A percentile compares a stretch with the other conserved stretches of the same genome.
Evolutionary conservation across 805 yeast species (phyloP).

Genomic region (Torulaspora quercuum): DNA sequence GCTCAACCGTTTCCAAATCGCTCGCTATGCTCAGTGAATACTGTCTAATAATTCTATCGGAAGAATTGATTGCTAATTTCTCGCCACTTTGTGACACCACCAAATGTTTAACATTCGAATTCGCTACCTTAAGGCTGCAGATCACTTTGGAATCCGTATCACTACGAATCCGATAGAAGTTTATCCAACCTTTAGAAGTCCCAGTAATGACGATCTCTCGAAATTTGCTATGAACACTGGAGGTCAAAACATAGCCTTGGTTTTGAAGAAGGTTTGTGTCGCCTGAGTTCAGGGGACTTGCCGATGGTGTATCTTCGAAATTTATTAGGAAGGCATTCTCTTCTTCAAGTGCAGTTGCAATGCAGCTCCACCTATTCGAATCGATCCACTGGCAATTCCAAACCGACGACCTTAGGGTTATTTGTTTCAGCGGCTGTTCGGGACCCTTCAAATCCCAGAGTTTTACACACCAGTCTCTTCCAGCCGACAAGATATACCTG

Average conservation of each 20-base stretch:
- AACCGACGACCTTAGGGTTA: constrained; percentile 63
- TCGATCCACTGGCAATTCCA: constrained; percentile 49
- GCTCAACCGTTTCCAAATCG: constrained; percentile 36
- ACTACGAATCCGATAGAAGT: constrained; percentile 39
- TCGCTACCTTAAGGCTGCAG: constrained; percentile 54
- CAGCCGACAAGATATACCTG: constrained; percentile 60
- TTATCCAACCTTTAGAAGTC: constrained; percentile 75
- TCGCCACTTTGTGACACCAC: constrained; percentile 55
- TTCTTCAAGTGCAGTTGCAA: constrained; percentile 65
- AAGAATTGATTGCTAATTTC: constrained; percentile 67
- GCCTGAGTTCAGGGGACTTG: constrained; percentile 3
- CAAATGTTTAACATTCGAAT: constrained; percentile 67
- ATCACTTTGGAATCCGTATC: constrained; percentile 35
- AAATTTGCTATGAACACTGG: constrained; percentile 33
- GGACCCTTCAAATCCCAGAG: constrained; percentile 67
- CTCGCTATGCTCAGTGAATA: constrained; percentile 19
- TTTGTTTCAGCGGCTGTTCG: constrained; percentile 41
- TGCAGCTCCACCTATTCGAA: constrained; percentile 39
- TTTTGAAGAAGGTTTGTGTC: constrained; percentile 1
- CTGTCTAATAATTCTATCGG: constrained; percentile 73
- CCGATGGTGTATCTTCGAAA: constrained; percentile 13
- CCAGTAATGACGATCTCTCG: constrained; percentile 61
- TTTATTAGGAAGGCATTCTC: constrained; percentile 41
- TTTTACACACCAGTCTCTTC: constrained; percentile 78
- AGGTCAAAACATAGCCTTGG: constrained; percentile 30